Evolutionary conservation across 225 moss, liverwort and hornwort species (phyloP).

Genomic region (Physcomitrellopsis africana): DNA sequence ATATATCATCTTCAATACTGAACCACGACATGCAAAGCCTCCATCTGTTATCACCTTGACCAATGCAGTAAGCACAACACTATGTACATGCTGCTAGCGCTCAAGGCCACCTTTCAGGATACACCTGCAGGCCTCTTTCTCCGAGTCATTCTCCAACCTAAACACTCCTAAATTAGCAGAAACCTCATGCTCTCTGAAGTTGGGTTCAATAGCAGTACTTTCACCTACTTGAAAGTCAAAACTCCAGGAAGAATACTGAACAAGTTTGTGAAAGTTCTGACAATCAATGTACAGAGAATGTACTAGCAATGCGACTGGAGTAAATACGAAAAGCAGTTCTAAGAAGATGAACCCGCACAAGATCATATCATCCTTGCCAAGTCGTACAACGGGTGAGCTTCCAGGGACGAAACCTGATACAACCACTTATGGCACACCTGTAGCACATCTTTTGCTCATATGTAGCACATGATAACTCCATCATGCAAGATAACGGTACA

Average conservation of each 20-base stretch:
- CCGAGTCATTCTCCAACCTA: conserved; percentile 40
- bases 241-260: conserved; percentile 36
- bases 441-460: conserved; percentile 12
- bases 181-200: conserved; percentile 28
- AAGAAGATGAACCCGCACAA: conserved; percentile 24
- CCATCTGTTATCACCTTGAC: conserved; percentile 53
- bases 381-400: conserved; percentile 37
- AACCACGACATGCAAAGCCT: conserved; percentile 48
- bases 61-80: conserved; percentile 45
- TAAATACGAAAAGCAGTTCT: conserved; percentile 44
- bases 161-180: conserved; percentile 44
- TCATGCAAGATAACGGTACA: conserved; percentile 71
- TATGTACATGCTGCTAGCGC: conserved; percentile 57
- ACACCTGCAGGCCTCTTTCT: conserved; percentile 37
- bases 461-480: conserved; percentile 31
- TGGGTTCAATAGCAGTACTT: conserved; percentile 39
- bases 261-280: conserved; percentile 33
- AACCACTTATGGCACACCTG: not conserved
- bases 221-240: conserved; percentile 44
- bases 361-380: conserved; percentile 36
- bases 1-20: conserved; percentile 26
- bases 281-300: conserved; percentile 30
- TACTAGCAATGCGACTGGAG: conserved; percentile 38
- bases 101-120: conserved; percentile 42
- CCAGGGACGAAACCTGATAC: conserved; percentile 24